Percentiles rank a stretch among this genome's conserved stretches.
Conservation (phyloP, 139 green algal species). For the Ostreobium quekettii region DNA sequence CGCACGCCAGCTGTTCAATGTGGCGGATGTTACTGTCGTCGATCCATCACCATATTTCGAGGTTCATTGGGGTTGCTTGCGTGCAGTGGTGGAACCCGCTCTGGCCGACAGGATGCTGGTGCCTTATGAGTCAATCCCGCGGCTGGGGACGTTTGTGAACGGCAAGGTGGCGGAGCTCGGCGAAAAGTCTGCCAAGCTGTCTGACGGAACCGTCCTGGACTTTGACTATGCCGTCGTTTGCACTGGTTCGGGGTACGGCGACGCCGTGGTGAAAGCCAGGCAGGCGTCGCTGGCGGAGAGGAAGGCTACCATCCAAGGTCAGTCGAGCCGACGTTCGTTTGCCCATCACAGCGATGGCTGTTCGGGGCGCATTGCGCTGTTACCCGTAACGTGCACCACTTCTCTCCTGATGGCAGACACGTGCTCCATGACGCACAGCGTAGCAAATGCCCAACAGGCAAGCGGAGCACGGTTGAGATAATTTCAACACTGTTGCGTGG, state of each 20-base stretch:
- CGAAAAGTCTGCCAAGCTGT: neutral
- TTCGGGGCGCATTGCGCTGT: no score
- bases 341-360: no score
- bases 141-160: slow-evolving; percentile 5
- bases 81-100: slow-evolving; percentile 18
- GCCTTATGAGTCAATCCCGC: neutral
- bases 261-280: no score
- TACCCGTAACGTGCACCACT: no score
- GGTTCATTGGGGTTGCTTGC: slow-evolving; percentile 8
- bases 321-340: no score
- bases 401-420: no score
- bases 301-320: no score
- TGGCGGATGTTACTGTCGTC: slow-evolving; percentile 10
- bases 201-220: slow-evolving; percentile 3
- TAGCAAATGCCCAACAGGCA: no score
- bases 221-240: slow-evolving; percentile 22
- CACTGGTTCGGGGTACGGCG: slow-evolving; percentile 17
- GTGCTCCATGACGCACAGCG: no score
- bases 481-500: no score
- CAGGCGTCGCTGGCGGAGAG: no score
- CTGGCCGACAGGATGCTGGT: neutral
- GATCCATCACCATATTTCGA: slow-evolving; percentile 20
- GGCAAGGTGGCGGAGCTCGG: slow-evolving; percentile 17
- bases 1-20: neutral
- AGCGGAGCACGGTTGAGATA: no score